phyloP scores from a whole-genome alignment of 495 filamentous ascomycete genomes.

The Amorphotheca resinae region DNA sequence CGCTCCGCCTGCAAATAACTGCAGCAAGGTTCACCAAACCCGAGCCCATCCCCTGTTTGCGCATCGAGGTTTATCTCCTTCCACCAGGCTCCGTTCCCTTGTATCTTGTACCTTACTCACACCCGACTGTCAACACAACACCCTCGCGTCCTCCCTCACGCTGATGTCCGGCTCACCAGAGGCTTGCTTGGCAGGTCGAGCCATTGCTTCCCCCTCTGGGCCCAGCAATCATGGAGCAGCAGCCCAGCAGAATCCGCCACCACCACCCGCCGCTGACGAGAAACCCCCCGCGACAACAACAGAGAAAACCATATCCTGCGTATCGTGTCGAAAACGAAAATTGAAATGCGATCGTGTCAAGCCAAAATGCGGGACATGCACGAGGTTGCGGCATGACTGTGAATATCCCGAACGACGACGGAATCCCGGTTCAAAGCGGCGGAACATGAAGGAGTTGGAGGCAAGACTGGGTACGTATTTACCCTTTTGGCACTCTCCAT shows the following conservation, averaged over 20 bases:
- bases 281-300: slow-evolving; percentile 2
- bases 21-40: no score
- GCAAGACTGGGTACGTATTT: slow-evolving; percentile 65
- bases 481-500: no score
- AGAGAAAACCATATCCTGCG: slow-evolving; percentile 80
- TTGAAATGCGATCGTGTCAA: slow-evolving; percentile 64
- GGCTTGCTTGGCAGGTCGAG: background rate
- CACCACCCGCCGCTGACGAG: background rate
- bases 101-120: no score
- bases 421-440: slow-evolving; percentile 93
- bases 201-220: background rate
- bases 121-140: no score
- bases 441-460: slow-evolving; percentile 95
- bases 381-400: slow-evolving; percentile 76
- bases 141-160: no score
- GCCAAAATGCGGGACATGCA: slow-evolving; percentile 86
- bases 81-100: no score
- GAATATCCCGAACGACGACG: slow-evolving; percentile 88
- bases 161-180: background rate
- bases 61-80: no score
- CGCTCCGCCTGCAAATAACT: no score
- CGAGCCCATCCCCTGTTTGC: no score
- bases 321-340: slow-evolving; percentile 87
- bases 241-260: background rate
- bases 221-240: background rate